phyloP scores from a whole-genome alignment of 345 rosid genomes.

The Chamaenerion angustifolium region DNA sequence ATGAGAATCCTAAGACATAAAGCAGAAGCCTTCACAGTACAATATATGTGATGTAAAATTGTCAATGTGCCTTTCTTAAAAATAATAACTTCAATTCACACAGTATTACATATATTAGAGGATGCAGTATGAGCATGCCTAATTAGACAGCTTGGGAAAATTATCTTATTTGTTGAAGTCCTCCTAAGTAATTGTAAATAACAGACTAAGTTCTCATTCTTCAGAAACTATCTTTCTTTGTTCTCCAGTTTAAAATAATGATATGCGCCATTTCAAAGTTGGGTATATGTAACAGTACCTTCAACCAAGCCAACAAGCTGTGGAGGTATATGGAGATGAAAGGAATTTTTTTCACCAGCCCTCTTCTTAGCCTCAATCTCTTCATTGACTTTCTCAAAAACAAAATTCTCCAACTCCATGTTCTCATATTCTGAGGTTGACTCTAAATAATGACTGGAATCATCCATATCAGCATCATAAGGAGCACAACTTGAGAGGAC shows the following conservation, averaged over 20 bases:
- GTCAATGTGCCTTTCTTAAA: too few species aligned
- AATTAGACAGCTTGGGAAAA: too few species aligned
- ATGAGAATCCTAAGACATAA: too few species aligned
- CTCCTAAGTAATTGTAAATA: too few species aligned
- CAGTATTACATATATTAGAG: too few species aligned
- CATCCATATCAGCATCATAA: constrained; percentile 39
- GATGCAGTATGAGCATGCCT: too few species aligned
- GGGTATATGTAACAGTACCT: constrained; percentile 30
- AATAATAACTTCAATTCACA: too few species aligned
- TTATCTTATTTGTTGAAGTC: too few species aligned
- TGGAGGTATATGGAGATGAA: constrained; percentile 71
- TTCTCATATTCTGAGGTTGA: constrained; percentile 51
- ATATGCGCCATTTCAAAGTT: constrained; percentile 2
- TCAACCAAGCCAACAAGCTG: constrained; percentile 49
- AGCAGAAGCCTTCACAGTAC: too few species aligned
- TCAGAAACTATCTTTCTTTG: background rate
- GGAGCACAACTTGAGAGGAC: constrained; percentile 39
- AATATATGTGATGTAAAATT: too few species aligned
- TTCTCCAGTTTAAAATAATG: background rate
- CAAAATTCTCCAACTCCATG: constrained; percentile 81
- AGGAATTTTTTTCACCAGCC: constrained; percentile 50
- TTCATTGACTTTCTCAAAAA: constrained; percentile 47
- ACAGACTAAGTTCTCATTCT: too few species aligned
- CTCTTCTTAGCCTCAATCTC: constrained; percentile 57
- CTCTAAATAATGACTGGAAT: constrained; percentile 37